Evolutionary conservation across 1,139 yeast genomes (phyloP), one percentile per base, ranked within the genome.

Genomic region (Hansenula anomala): DNA sequence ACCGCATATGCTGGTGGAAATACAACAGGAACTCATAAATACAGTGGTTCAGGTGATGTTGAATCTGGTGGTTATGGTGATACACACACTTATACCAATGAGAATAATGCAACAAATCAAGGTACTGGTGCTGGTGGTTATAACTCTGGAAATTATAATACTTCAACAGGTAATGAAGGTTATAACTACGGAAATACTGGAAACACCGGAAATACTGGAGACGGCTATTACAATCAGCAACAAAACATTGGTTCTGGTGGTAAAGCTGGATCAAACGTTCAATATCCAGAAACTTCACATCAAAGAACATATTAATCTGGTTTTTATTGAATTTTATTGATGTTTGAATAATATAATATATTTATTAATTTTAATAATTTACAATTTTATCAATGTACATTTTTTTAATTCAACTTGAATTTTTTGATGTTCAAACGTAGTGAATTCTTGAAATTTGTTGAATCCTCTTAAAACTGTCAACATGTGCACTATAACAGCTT

Each of bases 1-100:
- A 38, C 27, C 18, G 45, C 39, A 6, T 19, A 31, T n/a, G 31
- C 10, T 19, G 36, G 25, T 17, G 25, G 5, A 14, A 10, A 6
- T n/a, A 6, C 12, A 13, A 14, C 30, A 7, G 15, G 17, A 16
- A 28, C 30, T 18, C 31, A 19, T 4, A 26, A 17, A 6, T 34
- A 39, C 24, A 14, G 23, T 23, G 25, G 25, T 13, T 14, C 14
- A 9, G 15, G 32, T 14, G 36, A 18, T 28, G 31, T 23, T 14
- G 30, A 36, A 13, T 31, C 33, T 15, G 33, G 33, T 11, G 7
- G 5, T n/a, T 30, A 30, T 22, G 33, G 27, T 13, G 33, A 31
- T 23, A 23, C 27, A 4, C 28, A 23, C 13, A 31, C 33, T 3
- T 31, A 31, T 23, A 31, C 33, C 6, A 31, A 31, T 31, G 33